Base-by-base conservation (phyloP, 179 eudicot genomes). In the Silene vulgaris region DNA sequence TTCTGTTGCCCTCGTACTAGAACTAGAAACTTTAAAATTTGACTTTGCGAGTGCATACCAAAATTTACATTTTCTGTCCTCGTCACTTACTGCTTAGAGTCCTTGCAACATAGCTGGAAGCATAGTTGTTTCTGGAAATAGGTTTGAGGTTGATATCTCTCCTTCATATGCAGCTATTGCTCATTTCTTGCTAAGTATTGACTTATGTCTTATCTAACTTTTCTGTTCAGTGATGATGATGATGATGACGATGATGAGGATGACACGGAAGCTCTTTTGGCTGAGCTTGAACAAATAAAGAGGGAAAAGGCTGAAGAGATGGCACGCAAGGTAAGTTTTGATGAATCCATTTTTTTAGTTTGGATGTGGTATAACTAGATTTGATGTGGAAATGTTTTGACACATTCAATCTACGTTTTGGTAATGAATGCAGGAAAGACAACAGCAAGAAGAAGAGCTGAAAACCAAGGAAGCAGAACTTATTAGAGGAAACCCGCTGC, bases 241-340 rank as follows among this genome's bases (percentile, higher is more conserved):
- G 93, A 89, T 11, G 96, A 91, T 3, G 93, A 94, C 12, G 98
- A 93, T 32, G 99, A 94, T 3, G 97, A 91, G 37, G 99, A 93
- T 85, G 97, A 96, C 79, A 89, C 90, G n/a, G 99, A 89, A 85
- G 99, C 99, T 74, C 92, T 96, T 14, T 73, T 89, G 82, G 96
- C 96, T 28, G 97, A 89, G 82, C 97, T 95, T 82, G 97, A 90
- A 80, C 91, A 83, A 13, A 87, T 95, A 81, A 90, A 83, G 88
- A 92, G 83, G 84, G 99, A 96, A 85, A 96, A 89, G 79, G 97
- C 93, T 65, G 97, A 96, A 83, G 97, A 90, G 78, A 93, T 87
- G 80, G 84, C 87, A 13, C 92, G 89, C 16, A 85, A 87, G 82
- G 98, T 91, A 71, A 86, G 88, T 62, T 56, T 26, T 29, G 17